Percentiles rank a stretch among this genome's conserved stretches.
Evolutionary conservation across 345 rosid genomes (phyloP).

Genomic region (Murraya koenigii): DNA sequence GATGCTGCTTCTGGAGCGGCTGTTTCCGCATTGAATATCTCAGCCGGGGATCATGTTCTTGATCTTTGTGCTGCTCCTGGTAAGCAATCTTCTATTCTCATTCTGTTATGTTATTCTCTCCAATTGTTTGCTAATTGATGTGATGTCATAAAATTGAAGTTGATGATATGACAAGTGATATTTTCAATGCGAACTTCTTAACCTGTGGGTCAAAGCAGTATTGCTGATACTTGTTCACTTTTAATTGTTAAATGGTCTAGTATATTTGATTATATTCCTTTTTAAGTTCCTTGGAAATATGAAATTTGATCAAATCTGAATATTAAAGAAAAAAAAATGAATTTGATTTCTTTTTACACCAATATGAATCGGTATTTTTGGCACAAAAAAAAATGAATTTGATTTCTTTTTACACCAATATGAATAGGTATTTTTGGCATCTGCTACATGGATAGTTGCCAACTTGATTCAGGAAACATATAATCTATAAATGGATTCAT

Average conservation of each 20-base stretch:
- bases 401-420: not conserved
- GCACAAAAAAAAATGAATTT: not conserved
- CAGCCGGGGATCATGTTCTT: slow-evolving; percentile 83
- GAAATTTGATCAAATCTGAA: not conserved
- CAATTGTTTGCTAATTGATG: not conserved
- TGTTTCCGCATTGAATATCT: slow-evolving; percentile 61
- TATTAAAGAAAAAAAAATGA: not conserved
- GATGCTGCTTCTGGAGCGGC: slow-evolving; percentile 98
- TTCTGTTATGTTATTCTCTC: not conserved
- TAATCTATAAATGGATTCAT: not conserved
- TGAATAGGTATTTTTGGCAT: not conserved
- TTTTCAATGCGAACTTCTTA: not conserved
- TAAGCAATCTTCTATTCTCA: slow-evolving; percentile 17
- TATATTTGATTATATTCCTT: not conserved
- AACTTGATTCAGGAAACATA: not conserved
- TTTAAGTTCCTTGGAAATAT: not conserved
- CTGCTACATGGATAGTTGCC: not conserved
- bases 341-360: not conserved
- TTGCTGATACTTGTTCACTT: not conserved
- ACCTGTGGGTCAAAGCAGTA: not conserved
- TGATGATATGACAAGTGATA: not conserved
- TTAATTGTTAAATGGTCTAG: not conserved
- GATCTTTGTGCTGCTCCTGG: slow-evolving; percentile 97
- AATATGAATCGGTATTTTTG: too few species aligned
- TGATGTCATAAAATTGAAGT: not conserved